Base-by-base conservation (phyloP, 2,329 filamentous ascomycete species). In the Gnomoniopsis smithogilvyi region DNA sequence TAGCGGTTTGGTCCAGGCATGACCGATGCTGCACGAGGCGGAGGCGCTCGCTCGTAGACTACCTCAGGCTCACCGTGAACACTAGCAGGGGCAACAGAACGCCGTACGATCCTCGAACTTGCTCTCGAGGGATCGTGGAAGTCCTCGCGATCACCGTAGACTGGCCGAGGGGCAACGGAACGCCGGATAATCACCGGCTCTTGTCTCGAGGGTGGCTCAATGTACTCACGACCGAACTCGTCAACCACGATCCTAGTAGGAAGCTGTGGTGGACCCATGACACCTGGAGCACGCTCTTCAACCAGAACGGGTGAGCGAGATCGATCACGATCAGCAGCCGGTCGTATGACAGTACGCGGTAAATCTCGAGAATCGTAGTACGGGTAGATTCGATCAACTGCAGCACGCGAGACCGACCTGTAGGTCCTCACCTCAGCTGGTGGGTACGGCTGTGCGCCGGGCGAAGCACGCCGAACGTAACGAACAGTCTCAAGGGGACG, bases 191-290 rank as follows among this genome's bases (percentile, higher is more conserved):
- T 63, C 22, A 78, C 65, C 21, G 66, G 49, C 10, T 66, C 56
- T 24, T 71, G 65, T 51, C 77, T 62, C 34, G 60, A 78, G 11
- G 74, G 66, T 26, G 84, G 82, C 65, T 87, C 84, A 61, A 81
- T 72, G 74, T 93, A 97, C 69, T 91, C 86, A 70, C 91, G 90
- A 45, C 92, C 92, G 72, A 87, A 91, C 62, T 90, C 86, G 73
- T 97, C 93, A 56, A 96, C 80, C 36, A 96, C 80, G 63, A 96
- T 88, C 62, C 88, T 85, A 57, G 87, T 78, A 49, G 83, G 80
- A 7, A 83, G 78, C 52, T 78, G 72, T 66, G 78, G 78, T 50
- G 78, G 78, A 2, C 75, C 74, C 74, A 84, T 79, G n/a, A 78
- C 75, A 41, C 48, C 41, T 34, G 80, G 75, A 17, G 78, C 69